Percentiles rank a stretch among this genome's conserved stretches.
Evolutionary conservation across 805 yeast species (phyloP).

Genomic region (Spathaspora arborariae): DNA sequence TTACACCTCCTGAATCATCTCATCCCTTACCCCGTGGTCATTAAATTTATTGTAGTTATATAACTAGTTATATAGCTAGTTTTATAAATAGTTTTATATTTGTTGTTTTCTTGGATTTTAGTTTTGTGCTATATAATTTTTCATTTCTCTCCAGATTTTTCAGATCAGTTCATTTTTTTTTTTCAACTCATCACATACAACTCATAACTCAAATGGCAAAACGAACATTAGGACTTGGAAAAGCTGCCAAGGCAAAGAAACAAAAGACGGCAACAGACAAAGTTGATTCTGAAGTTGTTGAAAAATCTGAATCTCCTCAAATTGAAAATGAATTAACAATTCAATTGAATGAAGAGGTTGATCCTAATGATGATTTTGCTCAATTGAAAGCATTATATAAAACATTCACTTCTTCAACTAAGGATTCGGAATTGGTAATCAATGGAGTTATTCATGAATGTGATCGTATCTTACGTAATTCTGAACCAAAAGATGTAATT

Average conservation of each 20-base stretch:
- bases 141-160: not conserved
- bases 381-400: constrained; percentile 73
- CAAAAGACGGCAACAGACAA: constrained; percentile 21
- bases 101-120: not conserved
- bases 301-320: constrained; percentile 9
- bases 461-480: constrained; percentile 66
- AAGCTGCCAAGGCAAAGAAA: constrained; percentile 47
- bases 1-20: not conserved
- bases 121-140: not conserved
- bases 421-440: constrained; percentile 59
- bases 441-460: constrained; percentile 93
- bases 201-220: constrained; percentile 16
- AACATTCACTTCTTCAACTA: constrained; percentile 53
- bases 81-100: not conserved
- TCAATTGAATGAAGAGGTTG: constrained; percentile 65
- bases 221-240: constrained; percentile 39
- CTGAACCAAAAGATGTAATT: constrained; percentile 9
- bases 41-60: too few species aligned
- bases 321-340: constrained; percentile 40
- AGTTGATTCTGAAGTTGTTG: constrained; percentile 10
- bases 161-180: not conserved
- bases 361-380: constrained; percentile 74
- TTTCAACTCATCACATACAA: not conserved
- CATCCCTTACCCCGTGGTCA: not conserved
- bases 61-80: too few species aligned